Evolutionary conservation across 495 filamentous ascomycete species (phyloP).

Genomic region (Lasiosphaeria miniovina): DNA sequence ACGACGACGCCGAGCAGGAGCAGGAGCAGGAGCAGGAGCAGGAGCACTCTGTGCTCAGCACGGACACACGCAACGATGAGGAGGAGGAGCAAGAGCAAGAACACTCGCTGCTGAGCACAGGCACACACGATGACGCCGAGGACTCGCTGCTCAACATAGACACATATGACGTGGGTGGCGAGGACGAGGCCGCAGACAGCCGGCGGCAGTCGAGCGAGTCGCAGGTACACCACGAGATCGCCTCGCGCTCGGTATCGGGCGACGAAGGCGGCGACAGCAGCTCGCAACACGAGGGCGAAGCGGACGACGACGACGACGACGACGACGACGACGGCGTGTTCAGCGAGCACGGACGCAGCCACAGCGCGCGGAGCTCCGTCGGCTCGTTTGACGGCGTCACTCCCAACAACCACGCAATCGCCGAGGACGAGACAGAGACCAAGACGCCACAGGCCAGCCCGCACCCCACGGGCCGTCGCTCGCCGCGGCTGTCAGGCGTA

Average conservation of each 20-base stretch:
- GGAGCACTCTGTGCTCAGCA: conserved; percentile 4
- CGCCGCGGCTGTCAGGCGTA: conserved; percentile 32
- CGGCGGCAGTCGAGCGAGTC: conserved; percentile 21
- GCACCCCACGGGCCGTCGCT: conserved; percentile 5
- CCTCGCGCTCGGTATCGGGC: conserved; percentile 21
- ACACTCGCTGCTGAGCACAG: conserved; percentile 30
- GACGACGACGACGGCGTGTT: conserved; percentile 57
- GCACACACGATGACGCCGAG: conserved; percentile 14
- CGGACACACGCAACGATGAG: not conserved
- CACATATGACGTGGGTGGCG: conserved; percentile 32
- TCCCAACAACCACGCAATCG: conserved; percentile 17
- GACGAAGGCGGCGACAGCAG: conserved; percentile 39
- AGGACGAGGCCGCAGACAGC: conserved; percentile 18
- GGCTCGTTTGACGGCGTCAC: conserved; percentile 37
- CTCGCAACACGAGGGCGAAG: conserved; percentile 47
- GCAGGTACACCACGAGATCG: conserved; percentile 20
- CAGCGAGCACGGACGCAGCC: conserved; percentile 34
- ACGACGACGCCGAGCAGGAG: too few relatives aligned
- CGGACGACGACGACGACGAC: conserved; percentile 44
- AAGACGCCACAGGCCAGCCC: not conserved
- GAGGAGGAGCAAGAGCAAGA: conserved; percentile 25
- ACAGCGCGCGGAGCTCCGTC: conserved; percentile 45
- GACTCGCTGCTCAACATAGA: conserved; percentile 33
- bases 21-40: conserved; percentile 1
- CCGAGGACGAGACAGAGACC: conserved; percentile 8